A percentile compares a stretch with the other conserved stretches of the same genome.
phyloP scores from a whole-genome alignment of 2,329 filamentous ascomycete genomes.

The Colletotrichum lini region DNA sequence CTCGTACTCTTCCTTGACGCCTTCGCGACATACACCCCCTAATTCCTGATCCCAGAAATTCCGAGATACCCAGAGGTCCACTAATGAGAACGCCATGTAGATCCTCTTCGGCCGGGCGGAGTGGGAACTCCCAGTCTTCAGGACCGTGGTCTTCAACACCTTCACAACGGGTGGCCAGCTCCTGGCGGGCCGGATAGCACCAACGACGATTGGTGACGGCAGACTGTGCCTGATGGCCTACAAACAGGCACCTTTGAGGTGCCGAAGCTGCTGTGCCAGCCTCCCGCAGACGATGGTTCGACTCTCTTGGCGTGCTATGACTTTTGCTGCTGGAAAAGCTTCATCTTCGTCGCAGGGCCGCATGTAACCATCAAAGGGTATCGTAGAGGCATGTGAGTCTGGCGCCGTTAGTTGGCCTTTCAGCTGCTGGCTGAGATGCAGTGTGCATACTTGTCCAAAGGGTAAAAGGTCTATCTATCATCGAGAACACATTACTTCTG shows the following conservation, averaged over 20 bases:
- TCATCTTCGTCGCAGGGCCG: conserved; percentile 64
- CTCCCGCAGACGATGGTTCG: conserved; percentile 65
- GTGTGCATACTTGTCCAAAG: too few species aligned
- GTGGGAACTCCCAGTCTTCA: conserved; percentile 63
- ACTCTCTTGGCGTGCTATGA: conserved; percentile 60
- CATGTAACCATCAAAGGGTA: conserved; percentile 62
- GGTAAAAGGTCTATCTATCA: background rate
- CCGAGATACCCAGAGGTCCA: conserved; percentile 64
- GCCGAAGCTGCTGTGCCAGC: conserved; percentile 59
- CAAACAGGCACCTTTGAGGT: conserved; percentile 63
- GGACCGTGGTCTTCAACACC: conserved; percentile 67
- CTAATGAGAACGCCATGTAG: conserved; percentile 63
- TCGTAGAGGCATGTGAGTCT: conserved; percentile 44
- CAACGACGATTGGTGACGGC: conserved; percentile 60
- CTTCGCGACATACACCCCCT: conserved; percentile 64
- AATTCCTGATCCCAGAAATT: conserved; percentile 65
- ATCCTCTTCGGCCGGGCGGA: conserved; percentile 67
- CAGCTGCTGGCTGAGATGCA: conserved; percentile 29
- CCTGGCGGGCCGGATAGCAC: conserved; percentile 65
- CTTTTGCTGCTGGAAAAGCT: conserved; percentile 40
- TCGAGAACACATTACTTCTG: background rate
- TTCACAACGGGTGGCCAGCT: conserved; percentile 66
- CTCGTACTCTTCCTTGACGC: conserved; percentile 55
- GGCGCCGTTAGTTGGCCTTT: conserved; percentile 28
- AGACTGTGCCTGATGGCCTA: conserved; percentile 65